A percentile compares a stretch with the other conserved stretches of the same genome.
These are phyloP conservation scores for Drechslera avenae DNA, from an alignment of 2,329 filamentous ascomycete species.

Conservation along the genomic window DNA sequence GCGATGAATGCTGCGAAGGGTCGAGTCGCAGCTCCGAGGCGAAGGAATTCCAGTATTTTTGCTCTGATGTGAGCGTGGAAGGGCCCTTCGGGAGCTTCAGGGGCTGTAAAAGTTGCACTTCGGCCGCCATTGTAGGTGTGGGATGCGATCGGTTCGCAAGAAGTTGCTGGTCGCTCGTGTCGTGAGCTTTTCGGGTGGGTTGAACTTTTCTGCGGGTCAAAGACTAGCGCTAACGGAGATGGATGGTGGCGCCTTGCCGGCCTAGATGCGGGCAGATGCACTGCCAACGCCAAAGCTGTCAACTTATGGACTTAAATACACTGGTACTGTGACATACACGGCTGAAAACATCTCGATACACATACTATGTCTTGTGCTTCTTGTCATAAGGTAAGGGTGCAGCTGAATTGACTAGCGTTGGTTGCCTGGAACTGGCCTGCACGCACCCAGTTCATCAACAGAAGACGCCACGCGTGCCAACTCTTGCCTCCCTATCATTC, in stretches of 20 bases:
- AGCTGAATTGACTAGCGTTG: conserved; percentile 10
- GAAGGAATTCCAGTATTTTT: conserved; percentile 95
- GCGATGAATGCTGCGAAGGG: conserved; percentile 86
- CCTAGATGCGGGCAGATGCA: conserved; percentile 10
- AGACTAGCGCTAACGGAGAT: conserved; percentile 15
- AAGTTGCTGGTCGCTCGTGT: conserved; percentile 18
- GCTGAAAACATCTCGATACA: no score
- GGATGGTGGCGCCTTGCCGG: conserved; percentile 14
- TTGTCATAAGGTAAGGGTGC: not conserved
- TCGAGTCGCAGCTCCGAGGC: conserved; percentile 83
- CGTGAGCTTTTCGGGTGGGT: conserved; percentile 15
- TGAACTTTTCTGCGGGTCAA: conserved; percentile 31
- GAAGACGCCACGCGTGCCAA: conserved; percentile 5
- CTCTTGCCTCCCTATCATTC: conserved; percentile 20
- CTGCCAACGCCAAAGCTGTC: conserved; percentile 1
- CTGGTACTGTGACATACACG: no score
- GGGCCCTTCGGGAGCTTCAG: conserved; percentile 84
- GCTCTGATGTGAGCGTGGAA: conserved; percentile 83
- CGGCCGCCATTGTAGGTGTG: conserved; percentile 72
- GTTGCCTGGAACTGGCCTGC: conserved; percentile 26
- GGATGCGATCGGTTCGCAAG: conserved; percentile 17
- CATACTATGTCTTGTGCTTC: not conserved
- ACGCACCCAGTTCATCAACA: conserved; percentile 33
- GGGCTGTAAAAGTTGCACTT: conserved; percentile 78
- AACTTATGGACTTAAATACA: no score